These are phyloP conservation scores for Aspergillus campestris DNA, from an alignment of 495 filamentous ascomycete species.

Conservation along the genomic window DNA sequence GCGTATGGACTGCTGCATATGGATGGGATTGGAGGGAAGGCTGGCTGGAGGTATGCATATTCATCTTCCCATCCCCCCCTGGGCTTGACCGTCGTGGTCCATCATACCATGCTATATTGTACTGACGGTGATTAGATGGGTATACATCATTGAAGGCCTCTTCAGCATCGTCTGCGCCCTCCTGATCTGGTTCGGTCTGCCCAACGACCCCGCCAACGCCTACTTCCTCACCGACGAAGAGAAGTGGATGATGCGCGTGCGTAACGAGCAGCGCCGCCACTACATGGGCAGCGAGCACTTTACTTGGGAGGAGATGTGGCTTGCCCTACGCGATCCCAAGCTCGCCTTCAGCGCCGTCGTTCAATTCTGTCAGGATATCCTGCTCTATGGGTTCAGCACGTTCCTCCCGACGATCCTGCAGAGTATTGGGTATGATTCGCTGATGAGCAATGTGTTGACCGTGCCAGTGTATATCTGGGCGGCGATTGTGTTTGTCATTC, in stretches of 20 bases:
- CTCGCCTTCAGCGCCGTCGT: conserved; percentile 34
- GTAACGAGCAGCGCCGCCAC: conserved; percentile 29
- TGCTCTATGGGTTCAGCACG: conserved; percentile 51
- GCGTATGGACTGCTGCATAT: conserved; percentile 39
- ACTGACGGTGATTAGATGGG: conserved; percentile 21
- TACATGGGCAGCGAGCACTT: conserved; percentile 44
- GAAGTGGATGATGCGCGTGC: conserved; percentile 41
- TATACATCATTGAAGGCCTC: conserved; percentile 49
- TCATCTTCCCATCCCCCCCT: not conserved
- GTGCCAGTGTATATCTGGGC: conserved; percentile 38
- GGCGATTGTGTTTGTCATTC: conserved; percentile 32
- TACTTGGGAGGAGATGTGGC: conserved; percentile 42
- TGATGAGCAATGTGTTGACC: conserved; percentile 40
- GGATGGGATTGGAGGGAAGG: conserved; percentile 33
- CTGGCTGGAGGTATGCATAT: conserved; percentile 30
- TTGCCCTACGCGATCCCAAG: conserved; percentile 33
- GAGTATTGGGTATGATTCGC: conserved; percentile 40
- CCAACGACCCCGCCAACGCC: conserved; percentile 46
- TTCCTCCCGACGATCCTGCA: conserved; percentile 51
- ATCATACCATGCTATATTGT: not conserved
- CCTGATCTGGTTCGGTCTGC: conserved; percentile 46
- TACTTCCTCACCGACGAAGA: conserved; percentile 46
- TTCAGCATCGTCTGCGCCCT: conserved; percentile 41
- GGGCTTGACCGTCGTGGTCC: not conserved
- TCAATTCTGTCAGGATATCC: conserved; percentile 48